Evolutionary conservation across 257 asterid species (phyloP).

Genomic region (Solanum chmielewskii): DNA sequence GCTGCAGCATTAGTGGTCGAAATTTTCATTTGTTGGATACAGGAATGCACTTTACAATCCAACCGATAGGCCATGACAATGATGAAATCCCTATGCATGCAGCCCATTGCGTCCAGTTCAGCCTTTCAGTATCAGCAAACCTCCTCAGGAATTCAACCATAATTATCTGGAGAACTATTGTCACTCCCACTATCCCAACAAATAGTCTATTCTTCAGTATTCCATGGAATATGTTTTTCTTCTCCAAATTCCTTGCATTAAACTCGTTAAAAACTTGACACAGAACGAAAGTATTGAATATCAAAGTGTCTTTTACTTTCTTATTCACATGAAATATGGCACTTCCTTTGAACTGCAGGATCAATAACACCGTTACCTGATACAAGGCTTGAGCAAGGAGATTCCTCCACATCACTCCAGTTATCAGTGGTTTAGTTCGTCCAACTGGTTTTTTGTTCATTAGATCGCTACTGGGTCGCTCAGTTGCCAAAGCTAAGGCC

Average conservation of each 20-base stretch:
- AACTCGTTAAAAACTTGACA: constrained; percentile 58
- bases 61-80: constrained; percentile 46
- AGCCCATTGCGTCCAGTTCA: constrained; percentile 56
- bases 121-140: constrained; percentile 51
- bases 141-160: constrained; percentile 58
- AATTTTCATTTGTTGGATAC: constrained; percentile 14
- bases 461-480: constrained; percentile 15
- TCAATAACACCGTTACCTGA: constrained; percentile 13
- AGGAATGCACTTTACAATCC: constrained; percentile 30
- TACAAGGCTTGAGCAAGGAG: constrained; percentile 23
- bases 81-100: constrained; percentile 37
- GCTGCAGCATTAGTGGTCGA: not conserved
- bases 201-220: constrained; percentile 37
- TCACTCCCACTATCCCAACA: constrained; percentile 40
- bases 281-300: constrained; percentile 45
- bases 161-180: constrained; percentile 39
- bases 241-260: constrained; percentile 47
- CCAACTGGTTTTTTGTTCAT: constrained; percentile 28
- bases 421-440: constrained; percentile 21
- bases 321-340: constrained; percentile 5
- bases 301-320: constrained; percentile 31
- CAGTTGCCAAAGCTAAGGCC: constrained; percentile 36
- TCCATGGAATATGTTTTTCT: constrained; percentile 50
- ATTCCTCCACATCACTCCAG: constrained; percentile 36
- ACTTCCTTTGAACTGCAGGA: constrained; percentile 20